phyloP scores from a whole-genome alignment of 441 rosid genomes.

The Gossypium davidsonii region DNA sequence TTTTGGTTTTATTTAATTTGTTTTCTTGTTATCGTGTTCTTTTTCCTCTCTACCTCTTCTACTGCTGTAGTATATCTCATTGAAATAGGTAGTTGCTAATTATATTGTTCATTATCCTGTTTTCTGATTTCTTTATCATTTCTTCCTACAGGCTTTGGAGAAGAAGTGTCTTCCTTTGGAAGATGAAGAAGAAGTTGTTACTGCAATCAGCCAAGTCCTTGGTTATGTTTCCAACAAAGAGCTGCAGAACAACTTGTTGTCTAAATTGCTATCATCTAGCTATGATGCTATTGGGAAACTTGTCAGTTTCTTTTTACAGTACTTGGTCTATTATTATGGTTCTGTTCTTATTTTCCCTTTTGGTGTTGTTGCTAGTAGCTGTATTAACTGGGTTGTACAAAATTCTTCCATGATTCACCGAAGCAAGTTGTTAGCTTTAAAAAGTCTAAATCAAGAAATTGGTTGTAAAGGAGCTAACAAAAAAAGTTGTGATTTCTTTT shows the following conservation, averaged over 20 bases:
- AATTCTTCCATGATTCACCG: not conserved
- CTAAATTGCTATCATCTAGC: conserved; percentile 78
- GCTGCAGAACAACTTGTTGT: conserved; percentile 66
- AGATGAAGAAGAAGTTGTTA: conserved; percentile 86
- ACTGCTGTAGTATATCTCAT: not conserved
- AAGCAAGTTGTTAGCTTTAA: not conserved
- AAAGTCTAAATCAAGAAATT: not conserved
- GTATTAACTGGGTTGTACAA: not conserved
- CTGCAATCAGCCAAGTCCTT: conserved; percentile 68
- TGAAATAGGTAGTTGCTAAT: not conserved
- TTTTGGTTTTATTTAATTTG: not conserved
- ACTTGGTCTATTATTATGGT: not conserved
- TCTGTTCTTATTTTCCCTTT: not conserved
- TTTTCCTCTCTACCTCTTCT: not conserved
- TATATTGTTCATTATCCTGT: not conserved
- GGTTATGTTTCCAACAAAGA: conserved; percentile 66
- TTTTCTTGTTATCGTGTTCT: not conserved
- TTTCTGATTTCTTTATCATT: not conserved
- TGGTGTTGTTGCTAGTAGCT: not conserved
- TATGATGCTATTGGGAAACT: conserved; percentile 79
- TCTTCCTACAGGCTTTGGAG: conserved; percentile 59
- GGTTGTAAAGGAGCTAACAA: not conserved
- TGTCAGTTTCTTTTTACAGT: conserved; percentile 40
- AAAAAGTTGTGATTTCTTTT: conserved; percentile 1
- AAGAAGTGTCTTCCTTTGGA: conserved; percentile 70